phyloP scores from a whole-genome alignment of 2,329 filamentous ascomycete species.

The Phialemonium atrogriseum region DNA sequence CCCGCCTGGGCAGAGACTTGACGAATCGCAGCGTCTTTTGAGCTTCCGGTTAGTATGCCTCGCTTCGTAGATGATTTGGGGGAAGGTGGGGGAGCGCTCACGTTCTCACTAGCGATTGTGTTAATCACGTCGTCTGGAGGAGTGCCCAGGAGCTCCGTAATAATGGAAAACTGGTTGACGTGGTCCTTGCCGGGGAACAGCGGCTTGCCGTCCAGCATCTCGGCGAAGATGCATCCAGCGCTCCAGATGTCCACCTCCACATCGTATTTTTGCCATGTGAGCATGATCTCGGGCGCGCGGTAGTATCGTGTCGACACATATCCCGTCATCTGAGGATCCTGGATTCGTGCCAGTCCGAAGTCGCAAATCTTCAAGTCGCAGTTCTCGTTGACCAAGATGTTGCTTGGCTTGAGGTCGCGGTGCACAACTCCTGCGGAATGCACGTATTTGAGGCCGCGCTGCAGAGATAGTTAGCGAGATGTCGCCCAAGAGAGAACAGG shows the following conservation, averaged over 20 bases:
- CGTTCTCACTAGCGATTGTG: slow-evolving; percentile 97
- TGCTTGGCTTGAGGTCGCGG: slow-evolving; percentile 95
- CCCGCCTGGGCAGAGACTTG: slow-evolving; percentile 90
- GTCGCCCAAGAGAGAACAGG: neutral
- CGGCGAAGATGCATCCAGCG: slow-evolving; percentile 95
- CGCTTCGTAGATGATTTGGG: neutral
- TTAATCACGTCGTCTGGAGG: slow-evolving; percentile 98
- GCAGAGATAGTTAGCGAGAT: slow-evolving; percentile 5
- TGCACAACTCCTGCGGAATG: slow-evolving; percentile 98
- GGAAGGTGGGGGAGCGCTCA: slow-evolving; percentile 32
- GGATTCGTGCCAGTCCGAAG: slow-evolving; percentile 93
- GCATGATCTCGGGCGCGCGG: slow-evolving; percentile 97
- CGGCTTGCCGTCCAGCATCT: slow-evolving; percentile 98
- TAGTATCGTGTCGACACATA: slow-evolving; percentile 99
- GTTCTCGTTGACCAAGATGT: slow-evolving; percentile 99
- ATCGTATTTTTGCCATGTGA: slow-evolving; percentile 99
- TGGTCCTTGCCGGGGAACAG: slow-evolving; percentile 98
- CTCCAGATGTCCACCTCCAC: slow-evolving; percentile 99
- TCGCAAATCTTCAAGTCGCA: slow-evolving; percentile 99
- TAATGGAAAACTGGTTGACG: slow-evolving; percentile 99
- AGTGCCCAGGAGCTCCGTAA: slow-evolving; percentile 92
- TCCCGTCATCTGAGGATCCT: slow-evolving; percentile 98
- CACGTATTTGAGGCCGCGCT: slow-evolving; percentile 98
- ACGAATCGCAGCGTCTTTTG: slow-evolving; percentile 86
- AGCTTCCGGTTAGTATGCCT: slow-evolving; percentile 10